Conservation (phyloP, 106 monocot genomes). For the Hemerocallis citrina region DNA sequence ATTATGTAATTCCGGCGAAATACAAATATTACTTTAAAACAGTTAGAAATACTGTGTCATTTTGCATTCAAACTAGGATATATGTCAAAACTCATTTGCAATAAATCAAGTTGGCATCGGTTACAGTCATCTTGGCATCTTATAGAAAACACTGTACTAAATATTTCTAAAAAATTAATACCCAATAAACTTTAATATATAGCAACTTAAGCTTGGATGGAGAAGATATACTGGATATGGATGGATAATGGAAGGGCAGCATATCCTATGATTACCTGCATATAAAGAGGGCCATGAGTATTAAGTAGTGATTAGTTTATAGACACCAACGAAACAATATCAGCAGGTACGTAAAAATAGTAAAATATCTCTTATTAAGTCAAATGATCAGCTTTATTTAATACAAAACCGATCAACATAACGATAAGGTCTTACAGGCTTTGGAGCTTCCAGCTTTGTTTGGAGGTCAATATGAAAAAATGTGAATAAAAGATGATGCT, state of each 20-base stretch:
- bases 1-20: not conserved
- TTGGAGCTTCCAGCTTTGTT: constrained; percentile 94
- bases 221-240: constrained; percentile 72
- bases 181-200: too few relatives aligned
- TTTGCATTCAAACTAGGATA: too few relatives aligned
- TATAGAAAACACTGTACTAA: too few relatives aligned
- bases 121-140: too few relatives aligned
- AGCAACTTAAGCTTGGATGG: not conserved
- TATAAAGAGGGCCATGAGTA: constrained; percentile 3
- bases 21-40: too few relatives aligned
- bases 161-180: too few relatives aligned
- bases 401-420: not conserved
- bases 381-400: not conserved
- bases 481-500: constrained; percentile 94
- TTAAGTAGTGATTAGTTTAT: not conserved
- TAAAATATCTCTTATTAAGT: not conserved
- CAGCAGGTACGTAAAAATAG: not conserved
- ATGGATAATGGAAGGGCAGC: constrained; percentile 77
- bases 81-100: too few relatives aligned
- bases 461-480: constrained; percentile 94
- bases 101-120: too few relatives aligned
- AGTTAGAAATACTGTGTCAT: too few relatives aligned
- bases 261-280: constrained; percentile 95
- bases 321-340: not conserved
- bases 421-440: constrained; percentile 58